Base-by-base conservation (phyloP, 1,284 basidiomycete genomes). In the Ceratobasidium sp. region DNA sequence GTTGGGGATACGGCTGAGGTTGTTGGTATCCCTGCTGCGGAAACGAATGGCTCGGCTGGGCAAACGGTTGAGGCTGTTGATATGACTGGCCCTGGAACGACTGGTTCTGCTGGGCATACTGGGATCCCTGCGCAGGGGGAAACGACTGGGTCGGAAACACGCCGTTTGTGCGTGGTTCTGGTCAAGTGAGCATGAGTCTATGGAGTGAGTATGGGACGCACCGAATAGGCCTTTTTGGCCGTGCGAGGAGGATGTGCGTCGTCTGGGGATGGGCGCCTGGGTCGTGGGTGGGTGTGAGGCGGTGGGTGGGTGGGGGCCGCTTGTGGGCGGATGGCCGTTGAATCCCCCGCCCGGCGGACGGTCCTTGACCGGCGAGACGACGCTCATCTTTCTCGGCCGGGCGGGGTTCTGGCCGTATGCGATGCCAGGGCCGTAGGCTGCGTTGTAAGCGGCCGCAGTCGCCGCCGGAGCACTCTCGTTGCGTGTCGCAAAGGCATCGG, bases 161-260 rank as follows among this genome's bases (percentile, higher is more conserved):
- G 62, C 62, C 62, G 62, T 67, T 67, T 52, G 62, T 50, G 50
- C 62, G 62, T 67, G 58, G 25, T 3, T 62, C 58, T 8, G 58
- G 10, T 6, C 10, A 47, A 10, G 10, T n/a, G n/a, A 12, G 54
- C 20, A 32, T 25, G 20, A 22, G 17, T 29, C 32, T 6, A 25
- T 7, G 31, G 54, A 10, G 25, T 29, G 49, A 29, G 49, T 29
- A 20, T 52, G 25, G 49, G 32, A 52, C 22, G n/a, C 47, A 29
- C 31, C 47, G 22, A 50, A 50, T 29, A 29, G 31, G 3, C 43
- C 43, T 55, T 13, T n/a, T 20, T 20, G 53, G 34, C 34, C 53
- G 31, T 35, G 22, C 53, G 53, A 17, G 53, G 31, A 40, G 31
- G 31, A 17, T 27, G 45, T 12, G 40, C 56, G n/a, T 42, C 56